Conservation (phyloP, 192 early-diverging fungal species). For the Backusella liffmaniae region DNA sequence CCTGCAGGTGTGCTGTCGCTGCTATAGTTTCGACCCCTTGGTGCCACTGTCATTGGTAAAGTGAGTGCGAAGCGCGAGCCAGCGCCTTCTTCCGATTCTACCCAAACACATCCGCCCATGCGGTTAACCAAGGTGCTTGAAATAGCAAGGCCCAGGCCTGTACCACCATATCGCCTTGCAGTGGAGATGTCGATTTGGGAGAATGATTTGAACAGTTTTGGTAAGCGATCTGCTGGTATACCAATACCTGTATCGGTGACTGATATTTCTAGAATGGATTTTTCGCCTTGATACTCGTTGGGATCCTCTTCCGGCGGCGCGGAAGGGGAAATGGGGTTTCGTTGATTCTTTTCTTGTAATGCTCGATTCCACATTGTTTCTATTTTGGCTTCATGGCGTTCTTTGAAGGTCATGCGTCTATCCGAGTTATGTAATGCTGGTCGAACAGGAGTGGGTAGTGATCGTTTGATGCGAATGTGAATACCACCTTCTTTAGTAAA, state of each 20-base stretch:
- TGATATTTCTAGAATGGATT: slow-evolving; percentile 30
- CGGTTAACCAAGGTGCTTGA: slow-evolving; percentile 55
- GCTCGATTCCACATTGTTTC: slow-evolving; percentile 32
- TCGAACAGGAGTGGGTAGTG: slow-evolving; percentile 21
- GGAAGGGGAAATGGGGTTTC: slow-evolving; percentile 10
- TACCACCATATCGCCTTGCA: slow-evolving; percentile 55
- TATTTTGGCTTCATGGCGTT: slow-evolving; percentile 35
- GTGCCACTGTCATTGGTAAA: slow-evolving; percentile 35
- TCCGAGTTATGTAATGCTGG: slow-evolving; percentile 4
- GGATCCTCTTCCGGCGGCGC: not conserved
- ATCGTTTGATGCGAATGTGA: slow-evolving; percentile 31
- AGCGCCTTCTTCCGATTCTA: slow-evolving; percentile 45
- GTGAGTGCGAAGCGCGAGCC: slow-evolving; percentile 56
- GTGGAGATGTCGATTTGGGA: slow-evolving; percentile 64
- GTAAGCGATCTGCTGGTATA: slow-evolving; percentile 53
- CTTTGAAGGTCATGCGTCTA: slow-evolving; percentile 23
- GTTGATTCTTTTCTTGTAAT: slow-evolving; percentile 11
- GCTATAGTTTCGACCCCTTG: slow-evolving; percentile 1
- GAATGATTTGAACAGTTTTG: slow-evolving; percentile 61
- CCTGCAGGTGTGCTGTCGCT: slow-evolving; percentile 10
- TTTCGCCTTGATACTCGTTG: slow-evolving; percentile 11
- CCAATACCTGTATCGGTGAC: slow-evolving; percentile 64
- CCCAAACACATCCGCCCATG: slow-evolving; percentile 67
- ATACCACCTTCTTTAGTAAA: slow-evolving; percentile 38
- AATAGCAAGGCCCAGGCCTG: slow-evolving; percentile 66